Evolutionary conservation across 1,284 basidiomycete species (phyloP).

Genomic region (Leucoagaricus sp.): DNA sequence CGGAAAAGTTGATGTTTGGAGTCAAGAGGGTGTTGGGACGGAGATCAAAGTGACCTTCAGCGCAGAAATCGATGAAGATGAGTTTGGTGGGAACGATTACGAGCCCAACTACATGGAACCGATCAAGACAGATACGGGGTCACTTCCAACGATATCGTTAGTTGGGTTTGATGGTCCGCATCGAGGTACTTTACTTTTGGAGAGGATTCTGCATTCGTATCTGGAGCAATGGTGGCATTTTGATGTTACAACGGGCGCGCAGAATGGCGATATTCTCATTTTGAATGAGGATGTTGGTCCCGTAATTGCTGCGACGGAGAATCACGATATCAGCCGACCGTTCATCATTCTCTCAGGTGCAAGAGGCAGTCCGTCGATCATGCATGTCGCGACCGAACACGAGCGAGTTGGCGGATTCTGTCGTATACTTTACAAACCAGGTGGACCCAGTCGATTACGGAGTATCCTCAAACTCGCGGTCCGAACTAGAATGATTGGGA

Average conservation of each 20-base stretch:
- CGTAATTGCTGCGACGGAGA: conserved; percentile 58
- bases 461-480: conserved; percentile 72
- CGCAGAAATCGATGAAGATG: conserved; percentile 61
- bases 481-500: conserved; percentile 58
- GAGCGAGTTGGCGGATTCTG: conserved; percentile 87
- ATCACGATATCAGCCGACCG: conserved; percentile 59
- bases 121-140: conserved; percentile 48
- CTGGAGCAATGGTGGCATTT: conserved; percentile 82
- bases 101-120: conserved; percentile 39
- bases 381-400: conserved; percentile 67
- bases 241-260: conserved; percentile 45
- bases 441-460: conserved; percentile 79
- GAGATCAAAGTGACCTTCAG: conserved; percentile 90
- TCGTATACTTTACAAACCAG: conserved; percentile 87
- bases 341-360: conserved; percentile 76
- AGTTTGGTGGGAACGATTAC: conserved; percentile 25
- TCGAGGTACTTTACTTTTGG: conserved; percentile 70
- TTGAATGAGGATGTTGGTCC: conserved; percentile 78
- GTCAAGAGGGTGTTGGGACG: conserved; percentile 88
- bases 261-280: conserved; percentile 76
- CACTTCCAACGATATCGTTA: conserved; percentile 63
- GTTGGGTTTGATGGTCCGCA: conserved; percentile 73
- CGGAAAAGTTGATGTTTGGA: conserved; percentile 89
- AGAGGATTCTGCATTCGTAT: conserved; percentile 66
- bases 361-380: conserved; percentile 65